phyloP scores from a whole-genome alignment of 1,284 basidiomycete genomes.

The Phellopilus nigrolimitatus region DNA sequence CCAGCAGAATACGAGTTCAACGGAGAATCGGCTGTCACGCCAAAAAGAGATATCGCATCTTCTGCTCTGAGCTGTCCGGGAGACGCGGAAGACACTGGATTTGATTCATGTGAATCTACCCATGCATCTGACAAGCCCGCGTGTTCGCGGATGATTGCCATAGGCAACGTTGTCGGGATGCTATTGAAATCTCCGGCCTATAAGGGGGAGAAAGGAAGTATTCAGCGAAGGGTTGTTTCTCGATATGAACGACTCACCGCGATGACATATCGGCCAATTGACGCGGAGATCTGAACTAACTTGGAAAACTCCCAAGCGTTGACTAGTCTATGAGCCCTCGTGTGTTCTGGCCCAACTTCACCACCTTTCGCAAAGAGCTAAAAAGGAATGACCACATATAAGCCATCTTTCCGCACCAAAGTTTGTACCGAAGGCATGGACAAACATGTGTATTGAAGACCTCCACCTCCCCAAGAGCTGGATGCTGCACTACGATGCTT shows the following conservation, averaged over 20 bases:
- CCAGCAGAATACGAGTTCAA: conserved; percentile 85
- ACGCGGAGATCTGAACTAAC: conserved; percentile 72
- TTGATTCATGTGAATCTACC: conserved; percentile 55
- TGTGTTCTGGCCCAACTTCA: conserved; percentile 77
- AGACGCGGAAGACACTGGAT: conserved; percentile 27
- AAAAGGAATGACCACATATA: neutral
- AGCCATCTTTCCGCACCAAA: conserved; percentile 15
- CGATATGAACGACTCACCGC: no score
- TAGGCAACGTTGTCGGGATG: conserved; percentile 80
- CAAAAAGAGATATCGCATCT: conserved; percentile 64
- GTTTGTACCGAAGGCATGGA: conserved; percentile 15
- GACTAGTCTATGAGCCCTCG: conserved; percentile 85
- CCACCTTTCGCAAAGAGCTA: conserved; percentile 85
- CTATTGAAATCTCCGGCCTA: conserved; percentile 95
- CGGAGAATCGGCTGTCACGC: conserved; percentile 93
- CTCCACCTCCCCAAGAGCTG: conserved; percentile 78
- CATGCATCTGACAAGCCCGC: conserved; percentile 76
- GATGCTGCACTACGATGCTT: conserved; percentile 74
- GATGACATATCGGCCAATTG: conserved; percentile 85
- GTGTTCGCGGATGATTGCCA: conserved; percentile 79
- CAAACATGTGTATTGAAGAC: conserved; percentile 93
- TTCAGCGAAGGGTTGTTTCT: no score
- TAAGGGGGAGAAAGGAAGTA: no score
- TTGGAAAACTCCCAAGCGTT: conserved; percentile 95
- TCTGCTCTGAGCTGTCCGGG: conserved; percentile 33